phyloP scores from a whole-genome alignment of 805 yeast species.

The Blastobotrys parvus region DNA sequence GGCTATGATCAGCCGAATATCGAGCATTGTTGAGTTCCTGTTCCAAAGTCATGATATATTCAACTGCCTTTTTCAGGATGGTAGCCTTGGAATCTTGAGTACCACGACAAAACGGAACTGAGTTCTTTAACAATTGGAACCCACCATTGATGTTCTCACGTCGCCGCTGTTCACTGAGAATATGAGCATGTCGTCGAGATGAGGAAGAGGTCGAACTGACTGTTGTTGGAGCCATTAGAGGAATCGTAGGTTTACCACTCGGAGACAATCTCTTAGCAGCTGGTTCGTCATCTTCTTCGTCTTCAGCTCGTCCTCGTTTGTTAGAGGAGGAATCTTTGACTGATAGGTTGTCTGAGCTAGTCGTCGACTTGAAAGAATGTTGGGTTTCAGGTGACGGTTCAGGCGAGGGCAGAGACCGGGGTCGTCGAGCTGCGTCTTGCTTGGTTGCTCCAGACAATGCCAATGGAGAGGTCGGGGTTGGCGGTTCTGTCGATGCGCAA shows the following conservation, averaged over 20 bases:
- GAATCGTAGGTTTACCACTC: background rate
- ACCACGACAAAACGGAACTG: constrained; percentile 35
- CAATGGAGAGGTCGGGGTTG: constrained; percentile 12
- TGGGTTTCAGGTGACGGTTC: constrained; percentile 12
- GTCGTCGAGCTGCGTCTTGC: background rate
- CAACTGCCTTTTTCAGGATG: constrained; percentile 35
- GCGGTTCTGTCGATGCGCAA: constrained; percentile 5
- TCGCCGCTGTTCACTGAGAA: constrained; percentile 39
- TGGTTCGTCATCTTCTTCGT: background rate
- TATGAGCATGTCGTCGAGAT: constrained; percentile 33
- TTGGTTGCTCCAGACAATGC: background rate
- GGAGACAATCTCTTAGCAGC: constrained; percentile 1
- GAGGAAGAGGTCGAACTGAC: constrained; percentile 18
- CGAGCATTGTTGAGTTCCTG: constrained; percentile 13
- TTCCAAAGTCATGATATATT: constrained; percentile 35
- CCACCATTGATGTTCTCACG: constrained; percentile 41
- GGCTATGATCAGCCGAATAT: background rate
- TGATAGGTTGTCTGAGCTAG: background rate
- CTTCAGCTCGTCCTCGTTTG: background rate
- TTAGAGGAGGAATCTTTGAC: background rate
- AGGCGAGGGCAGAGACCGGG: constrained; percentile 10
- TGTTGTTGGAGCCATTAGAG: constrained; percentile 17
- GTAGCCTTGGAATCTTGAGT: constrained; percentile 40
- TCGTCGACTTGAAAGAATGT: background rate
- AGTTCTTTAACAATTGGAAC: constrained; percentile 31